phyloP scores from a whole-genome alignment of 2,329 filamentous ascomycete species.

The Alternaria triticina region DNA sequence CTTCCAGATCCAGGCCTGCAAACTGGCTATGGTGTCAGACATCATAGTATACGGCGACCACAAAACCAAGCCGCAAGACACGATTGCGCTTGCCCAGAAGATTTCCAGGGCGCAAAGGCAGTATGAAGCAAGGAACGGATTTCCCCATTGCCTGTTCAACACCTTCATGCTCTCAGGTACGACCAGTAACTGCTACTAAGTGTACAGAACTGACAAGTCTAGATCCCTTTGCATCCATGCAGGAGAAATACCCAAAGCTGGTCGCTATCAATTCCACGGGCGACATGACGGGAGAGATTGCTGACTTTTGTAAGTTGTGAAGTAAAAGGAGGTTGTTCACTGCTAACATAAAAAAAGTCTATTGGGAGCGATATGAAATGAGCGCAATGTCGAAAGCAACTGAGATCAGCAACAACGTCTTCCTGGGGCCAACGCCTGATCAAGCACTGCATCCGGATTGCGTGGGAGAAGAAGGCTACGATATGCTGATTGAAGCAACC shows the following conservation, averaged over 20 bases:
- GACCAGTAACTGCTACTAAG: slow-evolving; percentile 7
- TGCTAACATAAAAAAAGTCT: slow-evolving; percentile 54
- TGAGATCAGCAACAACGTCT: slow-evolving; percentile 88
- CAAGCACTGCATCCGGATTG: slow-evolving; percentile 55
- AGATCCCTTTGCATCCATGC: slow-evolving; percentile 59
- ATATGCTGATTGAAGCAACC: slow-evolving; percentile 86
- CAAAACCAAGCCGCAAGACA: slow-evolving; percentile 63
- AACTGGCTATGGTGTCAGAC: slow-evolving; percentile 86
- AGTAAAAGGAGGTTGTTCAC: too few species aligned
- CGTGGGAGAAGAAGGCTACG: slow-evolving; percentile 66
- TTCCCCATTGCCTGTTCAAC: slow-evolving; percentile 71
- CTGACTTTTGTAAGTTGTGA: slow-evolving; percentile 74
- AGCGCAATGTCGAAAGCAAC: slow-evolving; percentile 88
- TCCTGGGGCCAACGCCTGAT: slow-evolving; percentile 86
- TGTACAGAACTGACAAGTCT: neutral
- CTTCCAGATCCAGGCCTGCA: slow-evolving; percentile 94
- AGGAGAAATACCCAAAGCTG: slow-evolving; percentile 71
- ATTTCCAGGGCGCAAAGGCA: slow-evolving; percentile 78
- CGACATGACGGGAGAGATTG: slow-evolving; percentile 73
- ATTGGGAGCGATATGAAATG: slow-evolving; percentile 91
- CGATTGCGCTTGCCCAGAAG: slow-evolving; percentile 67
- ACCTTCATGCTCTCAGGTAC: slow-evolving; percentile 77
- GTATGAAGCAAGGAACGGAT: slow-evolving; percentile 70
- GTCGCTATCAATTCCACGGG: slow-evolving; percentile 78
- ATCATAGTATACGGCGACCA: slow-evolving; percentile 90